Evolutionary conservation across 202 grass and related monocot genomes (phyloP).

Genomic region (Hordeum pubiflorum): DNA sequence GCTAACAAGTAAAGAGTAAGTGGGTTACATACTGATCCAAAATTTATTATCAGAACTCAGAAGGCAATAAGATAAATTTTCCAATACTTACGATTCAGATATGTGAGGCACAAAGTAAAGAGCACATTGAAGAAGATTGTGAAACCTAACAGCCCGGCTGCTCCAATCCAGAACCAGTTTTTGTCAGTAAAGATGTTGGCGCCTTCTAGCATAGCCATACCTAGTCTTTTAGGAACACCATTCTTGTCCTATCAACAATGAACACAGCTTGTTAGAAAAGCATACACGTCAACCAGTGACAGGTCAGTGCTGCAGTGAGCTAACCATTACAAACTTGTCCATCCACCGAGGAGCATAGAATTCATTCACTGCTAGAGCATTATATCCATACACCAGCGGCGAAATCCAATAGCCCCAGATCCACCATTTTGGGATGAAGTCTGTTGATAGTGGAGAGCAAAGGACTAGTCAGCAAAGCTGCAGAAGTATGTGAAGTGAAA

Average conservation of each 20-base stretch:
- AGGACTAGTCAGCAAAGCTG: conserved; percentile 20
- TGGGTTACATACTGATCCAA: conserved; percentile 10
- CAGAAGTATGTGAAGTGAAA: not conserved
- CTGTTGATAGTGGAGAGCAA: conserved; percentile 37
- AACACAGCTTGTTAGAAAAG: conserved; percentile 20
- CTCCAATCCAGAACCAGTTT: conserved; percentile 98
- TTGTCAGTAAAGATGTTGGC: conserved; percentile 68
- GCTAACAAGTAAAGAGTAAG: conserved; percentile 42
- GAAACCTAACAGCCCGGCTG: conserved; percentile 72
- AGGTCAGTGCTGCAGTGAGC: not conserved
- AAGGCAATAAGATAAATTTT: conserved; percentile 7
- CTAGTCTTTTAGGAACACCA: conserved; percentile 49
- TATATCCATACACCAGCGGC: conserved; percentile 77
- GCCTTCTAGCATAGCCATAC: conserved; percentile 52
- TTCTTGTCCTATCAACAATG: conserved; percentile 49
- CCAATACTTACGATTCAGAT: conserved; percentile 81
- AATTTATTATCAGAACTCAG: not conserved
- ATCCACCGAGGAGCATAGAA: conserved; percentile 96
- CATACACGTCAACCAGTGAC: not conserved
- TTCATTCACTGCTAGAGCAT: conserved; percentile 91
- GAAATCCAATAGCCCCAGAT: conserved; percentile 99
- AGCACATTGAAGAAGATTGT: conserved; percentile 94
- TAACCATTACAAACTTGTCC: conserved; percentile 46
- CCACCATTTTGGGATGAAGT: conserved; percentile 89
- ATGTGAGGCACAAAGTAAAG: conserved; percentile 77